These are phyloP conservation scores for Exophiala lecanii-corni DNA, from an alignment of 2,329 filamentous ascomycete genomes.

Conservation along the genomic window DNA sequence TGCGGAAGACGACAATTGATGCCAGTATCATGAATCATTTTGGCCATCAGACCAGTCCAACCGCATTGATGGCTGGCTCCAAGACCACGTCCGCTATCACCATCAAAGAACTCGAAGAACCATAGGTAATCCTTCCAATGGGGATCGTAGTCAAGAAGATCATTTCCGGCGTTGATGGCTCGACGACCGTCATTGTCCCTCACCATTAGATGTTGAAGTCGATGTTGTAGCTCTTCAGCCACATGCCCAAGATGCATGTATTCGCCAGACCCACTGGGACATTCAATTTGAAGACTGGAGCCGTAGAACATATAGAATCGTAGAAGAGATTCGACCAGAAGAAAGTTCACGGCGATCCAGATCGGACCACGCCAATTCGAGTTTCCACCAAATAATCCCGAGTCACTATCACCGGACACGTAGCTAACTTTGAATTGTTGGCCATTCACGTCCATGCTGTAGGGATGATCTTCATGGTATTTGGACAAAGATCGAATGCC, in stretches of 20 bases:
- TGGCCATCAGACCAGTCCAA: slow-evolving; percentile 92
- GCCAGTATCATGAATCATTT: slow-evolving; percentile 96
- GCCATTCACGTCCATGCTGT: slow-evolving; percentile 92
- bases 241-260: slow-evolving; percentile 95
- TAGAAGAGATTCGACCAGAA: slow-evolving; percentile 89
- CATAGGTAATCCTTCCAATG: slow-evolving; percentile 91
- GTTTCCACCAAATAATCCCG: slow-evolving; percentile 90
- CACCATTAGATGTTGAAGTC: slow-evolving; percentile 85
- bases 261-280: slow-evolving; percentile 86
- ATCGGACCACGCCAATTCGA: slow-evolving; percentile 97
- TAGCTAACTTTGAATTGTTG: slow-evolving; percentile 85
- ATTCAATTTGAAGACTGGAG: slow-evolving; percentile 81
- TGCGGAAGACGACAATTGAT: slow-evolving; percentile 87
- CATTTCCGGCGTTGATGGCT: slow-evolving; percentile 79
- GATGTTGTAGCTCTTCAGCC: slow-evolving; percentile 90
- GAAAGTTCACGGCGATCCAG: slow-evolving; percentile 93
- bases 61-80: slow-evolving; percentile 93
- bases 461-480: slow-evolving; percentile 82
- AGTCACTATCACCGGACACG: slow-evolving; percentile 93
- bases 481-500: slow-evolving; percentile 91
- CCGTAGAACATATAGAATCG: slow-evolving; percentile 97
- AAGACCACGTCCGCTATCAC: slow-evolving; percentile 80
- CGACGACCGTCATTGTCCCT: slow-evolving; percentile 78
- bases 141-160: slow-evolving; percentile 83
- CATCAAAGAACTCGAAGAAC: slow-evolving; percentile 98